Base-by-base conservation (phyloP, 2,329 filamentous ascomycete species). In the Stachybotrys elegans region DNA sequence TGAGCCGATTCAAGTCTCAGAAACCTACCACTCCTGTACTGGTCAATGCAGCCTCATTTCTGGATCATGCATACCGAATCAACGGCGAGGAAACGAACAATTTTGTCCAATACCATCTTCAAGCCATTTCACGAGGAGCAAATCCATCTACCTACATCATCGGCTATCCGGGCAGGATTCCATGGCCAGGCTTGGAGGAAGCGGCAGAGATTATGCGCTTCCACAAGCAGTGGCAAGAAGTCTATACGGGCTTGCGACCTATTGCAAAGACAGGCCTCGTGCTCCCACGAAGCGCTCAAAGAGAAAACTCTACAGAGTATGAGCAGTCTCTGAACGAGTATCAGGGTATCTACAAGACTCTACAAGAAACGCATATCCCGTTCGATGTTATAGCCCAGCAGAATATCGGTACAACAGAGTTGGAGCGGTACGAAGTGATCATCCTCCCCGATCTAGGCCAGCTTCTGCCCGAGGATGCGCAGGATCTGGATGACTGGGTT, bases 121-220 rank as follows among this genome's bases (percentile, higher is more conserved):
- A 51, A 27, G 43, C 44, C 22, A 50, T 51, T 9, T 34, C 49
- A 11, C 43, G 47, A 17, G 49, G 47, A 12, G 49, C 43, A 5
- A 48, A 50, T 38, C 49, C 49, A 3, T 48, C 45, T 8, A 48
- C 49, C 9, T 52, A 52, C 38, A 52, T 52, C 34, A 48, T 52
- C 27, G 50, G 50, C 7, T 31, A 44, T 13, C 48, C 50, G 11
- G 50, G 50, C 13, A 44, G 47, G 27, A 47, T 44, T 22, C 48
- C 45, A 6, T 50, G 45, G 36, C 39, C 42, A 3, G 43, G 46
- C 19, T 19, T 52, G 22, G 22, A 44, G 2, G 37, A 43, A 14
- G 45, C 45, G 6, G 34, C 22, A 7, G 40, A 49, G 25, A 27
- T 50, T 11, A 48, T 45, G 37, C 13, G 36, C 11, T 52, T 52